These are phyloP conservation scores for Eutypella sp. DNA, from an alignment of 2,329 filamentous ascomycete species.

Conservation along the genomic window DNA sequence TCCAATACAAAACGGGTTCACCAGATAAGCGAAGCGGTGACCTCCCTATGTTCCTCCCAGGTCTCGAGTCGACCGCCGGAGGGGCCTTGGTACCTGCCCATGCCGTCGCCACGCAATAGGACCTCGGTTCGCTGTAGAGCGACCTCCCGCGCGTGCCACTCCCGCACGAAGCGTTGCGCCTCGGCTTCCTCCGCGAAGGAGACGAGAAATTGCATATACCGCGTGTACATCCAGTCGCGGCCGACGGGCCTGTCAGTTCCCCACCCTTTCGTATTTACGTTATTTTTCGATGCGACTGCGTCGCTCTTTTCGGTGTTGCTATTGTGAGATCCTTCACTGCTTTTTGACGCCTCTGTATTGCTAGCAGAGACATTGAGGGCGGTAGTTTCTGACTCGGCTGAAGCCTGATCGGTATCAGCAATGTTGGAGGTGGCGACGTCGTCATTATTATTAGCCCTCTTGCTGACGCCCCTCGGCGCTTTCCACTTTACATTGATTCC, in stretches of 20 bases:
- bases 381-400: no score
- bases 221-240: slow-evolving; percentile 29
- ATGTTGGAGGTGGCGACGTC: background rate
- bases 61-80: slow-evolving; percentile 11
- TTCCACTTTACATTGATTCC: background rate
- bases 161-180: slow-evolving; percentile 45
- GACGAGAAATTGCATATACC: slow-evolving; percentile 45
- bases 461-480: background rate
- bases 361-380: no score
- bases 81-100: background rate
- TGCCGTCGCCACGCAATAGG: slow-evolving; percentile 10
- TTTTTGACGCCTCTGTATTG: no score
- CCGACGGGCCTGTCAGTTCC: slow-evolving; percentile 12
- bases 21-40: slow-evolving; percentile 26
- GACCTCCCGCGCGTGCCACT: slow-evolving; percentile 37
- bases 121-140: slow-evolving; percentile 14
- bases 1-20: no score
- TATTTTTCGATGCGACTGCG: background rate
- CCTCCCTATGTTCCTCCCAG: slow-evolving; percentile 22
- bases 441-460: background rate
- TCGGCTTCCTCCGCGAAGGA: slow-evolving; percentile 50
- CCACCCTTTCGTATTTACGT: slow-evolving; percentile 2
- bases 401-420: no score
- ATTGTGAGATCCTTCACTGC: background rate
- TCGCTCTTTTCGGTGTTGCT: background rate